Percentiles rank a stretch among this genome's conserved stretches.
These are phyloP conservation scores for Rhinocladiella mackenziei DNA, from an alignment of 2,329 filamentous ascomycete genomes.

Conservation along the genomic window DNA sequence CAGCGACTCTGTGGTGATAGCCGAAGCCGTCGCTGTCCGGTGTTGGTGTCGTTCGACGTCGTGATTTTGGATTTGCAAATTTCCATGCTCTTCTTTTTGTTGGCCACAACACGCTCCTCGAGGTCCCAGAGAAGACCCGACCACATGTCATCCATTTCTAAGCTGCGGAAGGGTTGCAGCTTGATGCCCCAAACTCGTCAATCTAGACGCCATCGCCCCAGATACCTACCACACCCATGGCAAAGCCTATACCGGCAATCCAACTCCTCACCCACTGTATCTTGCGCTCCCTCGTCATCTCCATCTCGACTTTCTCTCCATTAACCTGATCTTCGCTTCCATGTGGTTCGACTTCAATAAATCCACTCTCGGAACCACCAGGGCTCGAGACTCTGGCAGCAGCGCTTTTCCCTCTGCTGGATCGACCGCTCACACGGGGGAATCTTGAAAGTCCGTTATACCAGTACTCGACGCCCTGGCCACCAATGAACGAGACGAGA, in stretches of 20 bases:
- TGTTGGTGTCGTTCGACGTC: too few relatives aligned
- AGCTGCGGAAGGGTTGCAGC: too few relatives aligned
- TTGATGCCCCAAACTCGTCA: too few relatives aligned
- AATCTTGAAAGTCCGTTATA: slow-evolving; percentile 63
- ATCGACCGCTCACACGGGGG: slow-evolving; percentile 37
- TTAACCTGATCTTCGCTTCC: slow-evolving; percentile 40
- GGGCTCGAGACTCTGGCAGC: slow-evolving; percentile 14
- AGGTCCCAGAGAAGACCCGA: too few relatives aligned
- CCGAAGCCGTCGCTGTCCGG: too few relatives aligned
- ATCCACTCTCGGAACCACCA: slow-evolving; percentile 24
- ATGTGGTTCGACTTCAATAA: slow-evolving; percentile 25
- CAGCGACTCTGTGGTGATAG: too few relatives aligned
- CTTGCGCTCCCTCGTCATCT: slow-evolving; percentile 42
- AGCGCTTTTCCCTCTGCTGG: neutral
- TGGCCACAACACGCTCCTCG: too few relatives aligned
- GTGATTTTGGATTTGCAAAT: too few relatives aligned
- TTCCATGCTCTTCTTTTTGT: too few relatives aligned
- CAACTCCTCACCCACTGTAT: slow-evolving; percentile 39
- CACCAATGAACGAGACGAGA: slow-evolving; percentile 51
- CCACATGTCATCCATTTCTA: too few relatives aligned
- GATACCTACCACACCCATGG: slow-evolving; percentile 47
- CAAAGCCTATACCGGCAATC: slow-evolving; percentile 42
- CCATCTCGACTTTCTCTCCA: slow-evolving; percentile 43
- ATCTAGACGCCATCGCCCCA: slow-evolving; percentile 45
- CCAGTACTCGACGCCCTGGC: slow-evolving; percentile 61